Evolutionary conservation across 2,329 filamentous ascomycete species (phyloP).

Genomic region (Aspergillus sp.): DNA sequence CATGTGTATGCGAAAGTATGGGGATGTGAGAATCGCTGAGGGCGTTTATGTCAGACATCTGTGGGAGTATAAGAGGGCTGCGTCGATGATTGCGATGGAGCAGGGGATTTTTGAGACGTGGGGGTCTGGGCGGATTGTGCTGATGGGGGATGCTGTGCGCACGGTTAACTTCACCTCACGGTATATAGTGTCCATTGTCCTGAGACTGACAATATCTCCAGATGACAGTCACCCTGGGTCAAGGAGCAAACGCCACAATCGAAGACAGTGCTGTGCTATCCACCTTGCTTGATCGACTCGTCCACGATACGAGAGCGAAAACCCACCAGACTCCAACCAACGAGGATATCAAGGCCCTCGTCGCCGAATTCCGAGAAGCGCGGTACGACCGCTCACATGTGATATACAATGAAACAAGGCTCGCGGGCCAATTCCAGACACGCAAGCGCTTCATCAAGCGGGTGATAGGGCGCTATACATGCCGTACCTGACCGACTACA

Average conservation of each 20-base stretch:
- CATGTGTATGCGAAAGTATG: slow-evolving; percentile 10
- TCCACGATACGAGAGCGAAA: background rate
- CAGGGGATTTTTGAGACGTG: slow-evolving; percentile 32
- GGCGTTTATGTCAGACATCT: slow-evolving; percentile 28
- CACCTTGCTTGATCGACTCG: slow-evolving; percentile 29
- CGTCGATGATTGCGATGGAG: slow-evolving; percentile 30
- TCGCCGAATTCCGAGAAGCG: slow-evolving; percentile 16
- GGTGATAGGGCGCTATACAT: slow-evolving; percentile 24
- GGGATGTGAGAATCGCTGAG: slow-evolving; percentile 19
- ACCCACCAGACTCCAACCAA: background rate
- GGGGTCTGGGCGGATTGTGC: slow-evolving; percentile 28
- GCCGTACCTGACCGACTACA: slow-evolving; percentile 15
- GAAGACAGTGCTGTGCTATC: slow-evolving; percentile 44
- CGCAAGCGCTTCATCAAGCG: slow-evolving; percentile 24
- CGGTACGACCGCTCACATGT: slow-evolving; percentile 21
- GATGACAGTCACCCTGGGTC: slow-evolving; percentile 44
- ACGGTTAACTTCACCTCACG: slow-evolving; percentile 25
- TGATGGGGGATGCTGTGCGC: slow-evolving; percentile 34
- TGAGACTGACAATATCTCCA: slow-evolving; percentile 1
- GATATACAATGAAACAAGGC: slow-evolving; percentile 23
- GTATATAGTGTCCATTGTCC: background rate
- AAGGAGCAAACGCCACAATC: slow-evolving; percentile 48
- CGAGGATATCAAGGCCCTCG: background rate
- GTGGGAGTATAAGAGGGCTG: slow-evolving; percentile 25
- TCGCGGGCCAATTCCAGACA: slow-evolving; percentile 24